phyloP scores from a whole-genome alignment of 495 filamentous ascomycete genomes.

The Aspergillus ostianus region DNA sequence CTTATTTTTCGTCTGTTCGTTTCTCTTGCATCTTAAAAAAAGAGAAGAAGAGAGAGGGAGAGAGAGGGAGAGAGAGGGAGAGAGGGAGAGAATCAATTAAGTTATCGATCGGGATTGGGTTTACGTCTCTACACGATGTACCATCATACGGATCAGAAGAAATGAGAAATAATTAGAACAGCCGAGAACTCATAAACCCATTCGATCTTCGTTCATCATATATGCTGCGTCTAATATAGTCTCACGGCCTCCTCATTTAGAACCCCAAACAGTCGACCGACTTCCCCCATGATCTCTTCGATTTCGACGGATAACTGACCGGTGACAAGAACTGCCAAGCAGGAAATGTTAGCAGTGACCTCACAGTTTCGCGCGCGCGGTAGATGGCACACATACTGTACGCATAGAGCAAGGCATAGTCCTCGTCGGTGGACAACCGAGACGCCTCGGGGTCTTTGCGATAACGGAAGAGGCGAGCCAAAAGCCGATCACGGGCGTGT shows the following conservation, averaged over 20 bases:
- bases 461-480: slow-evolving; percentile 89
- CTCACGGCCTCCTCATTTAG: slow-evolving; percentile 71
- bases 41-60: too few relatives aligned
- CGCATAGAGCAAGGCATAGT: slow-evolving; percentile 71
- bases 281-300: slow-evolving; percentile 48
- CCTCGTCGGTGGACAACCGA: slow-evolving; percentile 58
- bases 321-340: slow-evolving; percentile 46
- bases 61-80: too few relatives aligned
- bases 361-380: not conserved
- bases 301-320: slow-evolving; percentile 53
- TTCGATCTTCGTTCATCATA: too few relatives aligned
- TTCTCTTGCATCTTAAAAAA: too few relatives aligned
- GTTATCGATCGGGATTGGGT: too few relatives aligned
- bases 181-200: too few relatives aligned
- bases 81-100: too few relatives aligned
- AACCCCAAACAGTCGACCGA: slow-evolving; percentile 64
- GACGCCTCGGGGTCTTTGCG: slow-evolving; percentile 62
- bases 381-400: slow-evolving; percentile 51
- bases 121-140: too few relatives aligned
- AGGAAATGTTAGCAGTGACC: slow-evolving; percentile 8
- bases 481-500: slow-evolving; percentile 73
- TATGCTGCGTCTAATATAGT: slow-evolving; percentile 47
- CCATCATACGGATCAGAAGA: too few relatives aligned
- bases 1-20: too few relatives aligned
- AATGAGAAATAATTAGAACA: too few relatives aligned